Percentiles rank a stretch among this genome's conserved stretches.
Evolutionary conservation across 768 basidiomycete genomes (phyloP).

Genomic region (Mycena filopes): DNA sequence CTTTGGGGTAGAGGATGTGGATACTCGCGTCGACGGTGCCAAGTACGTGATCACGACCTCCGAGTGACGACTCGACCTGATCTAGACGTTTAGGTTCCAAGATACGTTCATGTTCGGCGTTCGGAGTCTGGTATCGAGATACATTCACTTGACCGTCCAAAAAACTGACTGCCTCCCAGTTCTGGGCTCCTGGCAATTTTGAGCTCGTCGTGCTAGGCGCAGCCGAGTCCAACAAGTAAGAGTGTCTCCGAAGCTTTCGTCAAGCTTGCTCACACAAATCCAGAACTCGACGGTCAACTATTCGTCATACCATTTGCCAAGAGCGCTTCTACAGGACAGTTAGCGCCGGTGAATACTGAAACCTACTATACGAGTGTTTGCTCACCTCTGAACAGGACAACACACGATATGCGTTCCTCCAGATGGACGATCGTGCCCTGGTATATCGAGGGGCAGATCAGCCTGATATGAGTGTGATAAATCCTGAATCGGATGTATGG

Average conservation of each 20-base stretch:
- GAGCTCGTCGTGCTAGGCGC: conserved; percentile 85
- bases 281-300: conserved; percentile 75
- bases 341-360: conserved; percentile 77
- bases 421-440: conserved; percentile 93
- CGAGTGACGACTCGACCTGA: conserved; percentile 21
- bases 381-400: conserved; percentile 72
- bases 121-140: conserved; percentile 74
- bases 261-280: conserved; percentile 13
- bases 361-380: not conserved
- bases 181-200: conserved; percentile 94
- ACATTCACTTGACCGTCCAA: too few relatives aligned
- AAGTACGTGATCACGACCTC: conserved; percentile 47
- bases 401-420: conserved; percentile 93
- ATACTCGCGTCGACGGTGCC: conserved; percentile 56
- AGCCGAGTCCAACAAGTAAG: conserved; percentile 60
- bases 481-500: conserved; percentile 98
- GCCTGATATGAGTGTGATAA: conserved; percentile 97
- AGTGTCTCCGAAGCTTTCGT: conserved; percentile 25
- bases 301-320: conserved; percentile 94
- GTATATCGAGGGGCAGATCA: conserved; percentile 97
- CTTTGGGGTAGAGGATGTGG: conserved; percentile 71
- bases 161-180: conserved; percentile 59
- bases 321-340: conserved; percentile 91
- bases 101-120: conserved; percentile 91
- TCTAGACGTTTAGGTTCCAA: conserved; percentile 60